Percentiles rank a stretch among this genome's conserved stretches.
Evolutionary conservation across 2,329 filamentous ascomycete genomes (phyloP).

Genomic region (Sclerotinia minor): DNA sequence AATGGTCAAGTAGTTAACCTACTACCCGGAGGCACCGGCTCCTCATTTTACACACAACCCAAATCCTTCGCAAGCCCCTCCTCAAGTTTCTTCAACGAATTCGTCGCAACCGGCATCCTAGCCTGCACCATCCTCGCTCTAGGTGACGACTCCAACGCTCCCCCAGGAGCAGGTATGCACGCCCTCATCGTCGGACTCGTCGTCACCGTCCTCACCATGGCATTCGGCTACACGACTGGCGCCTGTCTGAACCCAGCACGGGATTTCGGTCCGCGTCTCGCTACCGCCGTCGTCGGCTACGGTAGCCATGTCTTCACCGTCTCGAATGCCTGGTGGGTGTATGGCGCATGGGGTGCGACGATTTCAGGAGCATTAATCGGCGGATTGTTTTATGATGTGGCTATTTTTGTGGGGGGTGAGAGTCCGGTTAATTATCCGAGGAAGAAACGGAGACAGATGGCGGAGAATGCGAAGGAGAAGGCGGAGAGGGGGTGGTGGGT

Average conservation of each 20-base stretch:
- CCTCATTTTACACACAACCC: slow-evolving; percentile 22
- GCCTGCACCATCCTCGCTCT: slow-evolving; percentile 47
- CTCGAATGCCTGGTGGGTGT: slow-evolving; percentile 45
- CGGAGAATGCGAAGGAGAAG: slow-evolving; percentile 47
- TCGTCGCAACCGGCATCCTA: slow-evolving; percentile 47
- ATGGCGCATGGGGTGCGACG: slow-evolving; percentile 46
- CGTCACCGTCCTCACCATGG: slow-evolving; percentile 43
- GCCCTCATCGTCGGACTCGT: slow-evolving; percentile 51
- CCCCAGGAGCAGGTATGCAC: slow-evolving; percentile 53
- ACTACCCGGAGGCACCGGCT: slow-evolving; percentile 8
- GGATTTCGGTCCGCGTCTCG: slow-evolving; percentile 52
- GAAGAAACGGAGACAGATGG: slow-evolving; percentile 37
- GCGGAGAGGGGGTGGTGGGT: slow-evolving; percentile 41
- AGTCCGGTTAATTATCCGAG: slow-evolving; percentile 53
- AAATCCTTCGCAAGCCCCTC: slow-evolving; percentile 35
- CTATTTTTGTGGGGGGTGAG: slow-evolving; percentile 53
- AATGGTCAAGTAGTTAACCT: slow-evolving; percentile 10
- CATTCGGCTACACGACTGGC: slow-evolving; percentile 50
- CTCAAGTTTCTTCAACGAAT: slow-evolving; percentile 50
- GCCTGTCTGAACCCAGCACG: slow-evolving; percentile 51
- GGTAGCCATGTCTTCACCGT: slow-evolving; percentile 44
- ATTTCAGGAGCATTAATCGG: slow-evolving; percentile 46
- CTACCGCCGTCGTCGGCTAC: slow-evolving; percentile 48
- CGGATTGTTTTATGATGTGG: slow-evolving; percentile 52
- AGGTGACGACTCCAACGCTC: slow-evolving; percentile 49